phyloP scores from a whole-genome alignment of 2,329 filamentous ascomycete genomes.

The Pseudohalonectria lignicola region DNA sequence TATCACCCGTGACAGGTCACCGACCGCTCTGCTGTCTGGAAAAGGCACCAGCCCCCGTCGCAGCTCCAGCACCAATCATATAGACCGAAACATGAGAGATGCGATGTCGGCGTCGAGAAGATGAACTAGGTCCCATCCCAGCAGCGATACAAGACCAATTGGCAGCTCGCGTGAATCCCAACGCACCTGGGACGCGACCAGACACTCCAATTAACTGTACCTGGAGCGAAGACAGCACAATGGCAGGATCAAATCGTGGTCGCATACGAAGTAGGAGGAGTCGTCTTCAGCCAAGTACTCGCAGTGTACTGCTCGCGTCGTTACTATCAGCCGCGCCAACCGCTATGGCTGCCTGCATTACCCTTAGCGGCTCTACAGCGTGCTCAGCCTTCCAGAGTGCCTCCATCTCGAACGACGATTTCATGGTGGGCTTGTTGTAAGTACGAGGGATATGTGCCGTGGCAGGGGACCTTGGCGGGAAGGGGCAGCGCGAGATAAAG shows the following conservation, averaged over 20 bases:
- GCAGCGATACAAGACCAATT: not conserved
- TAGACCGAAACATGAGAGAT: too few species aligned
- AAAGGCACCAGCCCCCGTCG: too few species aligned
- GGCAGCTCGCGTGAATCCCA: not conserved
- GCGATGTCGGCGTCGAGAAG: too few species aligned
- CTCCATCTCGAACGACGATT: constrained; percentile 55
- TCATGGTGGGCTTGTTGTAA: constrained; percentile 53
- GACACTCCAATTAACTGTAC: too few species aligned
- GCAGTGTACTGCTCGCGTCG: constrained; percentile 9
- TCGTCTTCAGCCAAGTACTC: constrained; percentile 5
- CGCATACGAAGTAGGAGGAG: constrained; percentile 7
- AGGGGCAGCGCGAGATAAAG: too few species aligned
- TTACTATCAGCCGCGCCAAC: constrained; percentile 22
- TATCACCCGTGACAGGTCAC: too few species aligned
- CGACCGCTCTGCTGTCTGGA: too few species aligned
- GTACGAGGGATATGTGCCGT: too few species aligned
- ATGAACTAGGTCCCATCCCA: not conserved
- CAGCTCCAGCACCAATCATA: too few species aligned
- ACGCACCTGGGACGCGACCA: not conserved
- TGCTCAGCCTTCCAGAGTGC: constrained; percentile 63
- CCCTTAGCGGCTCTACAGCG: constrained; percentile 55
- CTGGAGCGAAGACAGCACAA: too few species aligned
- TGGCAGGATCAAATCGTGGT: constrained; percentile 3
- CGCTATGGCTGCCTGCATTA: constrained; percentile 41
- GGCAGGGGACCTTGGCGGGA: too few species aligned